Percentiles rank a stretch among this genome's conserved stretches.
Conservation (phyloP, 78 protist species). For the Protostelium mycophagum region DNA sequence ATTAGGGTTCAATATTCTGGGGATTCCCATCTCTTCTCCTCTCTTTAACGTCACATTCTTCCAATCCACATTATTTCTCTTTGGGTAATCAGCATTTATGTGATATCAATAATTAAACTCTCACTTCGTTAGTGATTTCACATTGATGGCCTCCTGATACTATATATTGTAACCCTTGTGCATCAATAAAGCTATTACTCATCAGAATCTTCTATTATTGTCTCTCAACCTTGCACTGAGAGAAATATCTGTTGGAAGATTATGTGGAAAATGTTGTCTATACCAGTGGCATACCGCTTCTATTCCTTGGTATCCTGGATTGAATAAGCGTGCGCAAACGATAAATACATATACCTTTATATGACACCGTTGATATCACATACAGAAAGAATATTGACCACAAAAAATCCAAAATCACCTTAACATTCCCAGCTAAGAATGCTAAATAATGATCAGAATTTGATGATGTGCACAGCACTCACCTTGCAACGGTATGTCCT, state of each 20-base stretch:
- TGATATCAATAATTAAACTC: too few relatives aligned
- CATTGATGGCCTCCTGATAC: too few relatives aligned
- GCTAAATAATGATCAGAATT: neutral
- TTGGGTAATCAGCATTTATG: neutral
- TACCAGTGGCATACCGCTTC: neutral
- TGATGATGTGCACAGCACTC: too few relatives aligned
- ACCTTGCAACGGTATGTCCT: neutral
- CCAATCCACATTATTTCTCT: neutral
- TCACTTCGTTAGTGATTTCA: too few relatives aligned
- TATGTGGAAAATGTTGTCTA: neutral
- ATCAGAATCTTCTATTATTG: too few relatives aligned
- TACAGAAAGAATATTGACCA: neutral
- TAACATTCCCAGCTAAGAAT: neutral
- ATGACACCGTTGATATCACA: neutral
- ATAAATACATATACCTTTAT: too few relatives aligned
- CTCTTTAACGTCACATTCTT: neutral
- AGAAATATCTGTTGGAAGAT: neutral
- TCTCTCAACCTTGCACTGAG: neutral
- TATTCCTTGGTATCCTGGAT: neutral
- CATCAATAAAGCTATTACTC: neutral
- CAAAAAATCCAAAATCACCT: neutral
- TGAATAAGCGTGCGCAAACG: too few relatives aligned
- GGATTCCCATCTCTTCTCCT: neutral
- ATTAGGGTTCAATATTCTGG: neutral
- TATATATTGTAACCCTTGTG: neutral